These are phyloP conservation scores for Cytospora paraplurivora DNA, from an alignment of 2,329 filamentous ascomycete genomes.

Conservation along the genomic window DNA sequence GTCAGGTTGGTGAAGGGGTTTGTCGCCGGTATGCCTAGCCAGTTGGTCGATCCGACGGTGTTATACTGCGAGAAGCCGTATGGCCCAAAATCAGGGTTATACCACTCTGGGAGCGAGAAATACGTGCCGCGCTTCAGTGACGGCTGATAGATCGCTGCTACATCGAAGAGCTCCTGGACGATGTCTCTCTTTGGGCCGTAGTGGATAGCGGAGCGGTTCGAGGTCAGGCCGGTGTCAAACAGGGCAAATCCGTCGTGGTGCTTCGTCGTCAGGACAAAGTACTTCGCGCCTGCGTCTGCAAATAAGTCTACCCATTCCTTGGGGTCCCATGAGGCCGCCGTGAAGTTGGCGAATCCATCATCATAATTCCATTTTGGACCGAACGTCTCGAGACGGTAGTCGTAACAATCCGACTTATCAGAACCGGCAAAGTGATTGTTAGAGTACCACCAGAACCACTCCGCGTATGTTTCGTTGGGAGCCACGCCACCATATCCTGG, in stretches of 20 bases:
- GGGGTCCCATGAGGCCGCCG: constrained; percentile 50
- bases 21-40: constrained; percentile 42
- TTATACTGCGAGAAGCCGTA: constrained; percentile 45
- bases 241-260: constrained; percentile 52
- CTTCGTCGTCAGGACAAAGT: constrained; percentile 51
- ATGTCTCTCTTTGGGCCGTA: constrained; percentile 46
- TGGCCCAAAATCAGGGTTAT: constrained; percentile 47
- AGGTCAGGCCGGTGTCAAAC: constrained; percentile 44
- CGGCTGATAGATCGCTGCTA: constrained; percentile 45
- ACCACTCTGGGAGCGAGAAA: constrained; percentile 54
- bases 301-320: constrained; percentile 58
- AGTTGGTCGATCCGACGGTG: constrained; percentile 36
- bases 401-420: constrained; percentile 47
- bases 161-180: constrained; percentile 47
- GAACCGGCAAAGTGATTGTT: constrained; percentile 43
- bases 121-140: constrained; percentile 48
- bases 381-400: constrained; percentile 54
- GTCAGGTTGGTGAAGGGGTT: constrained; percentile 47
- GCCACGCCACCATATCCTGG: constrained; percentile 26
- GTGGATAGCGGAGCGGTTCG: constrained; percentile 44
- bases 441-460: constrained; percentile 51
- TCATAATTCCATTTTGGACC: constrained; percentile 56
- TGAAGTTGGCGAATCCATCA: constrained; percentile 57
- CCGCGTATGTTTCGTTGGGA: constrained; percentile 28
- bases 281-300: constrained; percentile 52